Evolutionary conservation across 139 green algal species (phyloP).

Genomic region (Nannochloris sp.): DNA sequence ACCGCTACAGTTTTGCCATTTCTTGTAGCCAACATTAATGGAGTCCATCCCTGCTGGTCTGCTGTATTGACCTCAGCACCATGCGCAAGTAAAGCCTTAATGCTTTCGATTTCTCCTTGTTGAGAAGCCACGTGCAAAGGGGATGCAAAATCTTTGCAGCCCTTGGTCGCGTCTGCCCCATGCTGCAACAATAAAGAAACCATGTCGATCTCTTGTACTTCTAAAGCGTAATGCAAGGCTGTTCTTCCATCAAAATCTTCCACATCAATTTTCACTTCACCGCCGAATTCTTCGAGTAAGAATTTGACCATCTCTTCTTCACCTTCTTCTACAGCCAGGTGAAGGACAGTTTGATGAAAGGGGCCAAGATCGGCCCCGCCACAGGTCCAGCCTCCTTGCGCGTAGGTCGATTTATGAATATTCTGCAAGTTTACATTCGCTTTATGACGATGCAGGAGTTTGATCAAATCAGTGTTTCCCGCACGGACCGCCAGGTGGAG

Average conservation of each 20-base stretch:
- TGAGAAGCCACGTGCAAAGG: constrained; percentile 32
- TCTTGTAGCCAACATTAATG: constrained; percentile 51
- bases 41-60: constrained; percentile 43
- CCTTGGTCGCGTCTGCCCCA: constrained; percentile 37
- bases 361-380: constrained; percentile 33
- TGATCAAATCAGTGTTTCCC: constrained; percentile 24
- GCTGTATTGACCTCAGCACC: constrained; percentile 12
- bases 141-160: constrained; percentile 45
- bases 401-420: constrained; percentile 19
- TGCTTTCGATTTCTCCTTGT: constrained; percentile 15
- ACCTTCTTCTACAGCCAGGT: constrained; percentile 36
- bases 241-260: constrained; percentile 41
- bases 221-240: constrained; percentile 42
- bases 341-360: constrained; percentile 41
- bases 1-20: constrained; percentile 29
- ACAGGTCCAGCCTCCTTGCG: constrained; percentile 38
- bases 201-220: constrained; percentile 18
- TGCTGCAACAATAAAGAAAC: constrained; percentile 22
- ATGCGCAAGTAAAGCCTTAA: constrained; percentile 28
- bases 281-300: constrained; percentile 9
- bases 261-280: neutral
- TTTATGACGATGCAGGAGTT: constrained; percentile 20
- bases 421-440: constrained; percentile 3
- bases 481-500: constrained; percentile 37
- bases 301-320: constrained; percentile 5